Conservation (phyloP, 2,329 filamentous ascomycete genomes). For the Nothophaeocryptopus gaeumannii region DNA sequence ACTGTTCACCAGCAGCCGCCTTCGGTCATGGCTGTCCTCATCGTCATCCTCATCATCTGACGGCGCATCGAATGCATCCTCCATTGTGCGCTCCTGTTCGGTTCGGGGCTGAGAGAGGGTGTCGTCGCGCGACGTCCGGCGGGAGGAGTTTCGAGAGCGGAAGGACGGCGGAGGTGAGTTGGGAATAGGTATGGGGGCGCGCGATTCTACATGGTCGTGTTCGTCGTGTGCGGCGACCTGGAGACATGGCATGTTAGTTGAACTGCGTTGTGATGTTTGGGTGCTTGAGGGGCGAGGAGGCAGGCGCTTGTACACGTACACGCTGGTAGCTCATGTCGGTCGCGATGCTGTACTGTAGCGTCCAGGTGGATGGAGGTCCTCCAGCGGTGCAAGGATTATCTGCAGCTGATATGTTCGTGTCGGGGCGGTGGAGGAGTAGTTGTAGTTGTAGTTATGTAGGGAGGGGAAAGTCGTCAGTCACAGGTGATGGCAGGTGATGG, state of each 20-base stretch:
- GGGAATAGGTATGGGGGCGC: conserved; percentile 40
- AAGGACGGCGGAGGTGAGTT: conserved; percentile 70
- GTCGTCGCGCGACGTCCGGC: conserved; percentile 52
- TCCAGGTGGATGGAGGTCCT: background rate
- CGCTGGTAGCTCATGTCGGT: conserved; percentile 48
- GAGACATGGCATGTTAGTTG: conserved; percentile 15
- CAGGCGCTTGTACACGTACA: conserved; percentile 37
- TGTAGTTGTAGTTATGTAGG: conserved; percentile 1
- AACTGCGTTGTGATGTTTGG: conserved; percentile 1
- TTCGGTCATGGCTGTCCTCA: conserved; percentile 75
- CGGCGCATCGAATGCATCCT: conserved; percentile 77
- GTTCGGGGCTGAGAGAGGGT: conserved; percentile 38
- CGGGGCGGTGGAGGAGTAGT: conserved; percentile 2
- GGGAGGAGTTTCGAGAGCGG: conserved; percentile 76
- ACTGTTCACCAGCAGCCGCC: conserved; percentile 64
- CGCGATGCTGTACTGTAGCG: conserved; percentile 6
- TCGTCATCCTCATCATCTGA: conserved; percentile 66
- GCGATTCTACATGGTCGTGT: conserved; percentile 37
- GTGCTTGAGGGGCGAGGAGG: conserved; percentile 13
- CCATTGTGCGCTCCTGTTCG: conserved; percentile 74
- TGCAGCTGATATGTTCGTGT: conserved; percentile 2
- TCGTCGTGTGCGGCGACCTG: conserved; percentile 43
- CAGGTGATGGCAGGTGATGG: too few relatives aligned
- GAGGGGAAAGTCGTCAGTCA: too few relatives aligned
- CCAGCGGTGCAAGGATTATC: background rate